A percentile compares a stretch with the other conserved stretches of the same genome.
Evolutionary conservation across 2,329 filamentous ascomycete genomes (phyloP).

Genomic region (Colletotrichum camelliae): DNA sequence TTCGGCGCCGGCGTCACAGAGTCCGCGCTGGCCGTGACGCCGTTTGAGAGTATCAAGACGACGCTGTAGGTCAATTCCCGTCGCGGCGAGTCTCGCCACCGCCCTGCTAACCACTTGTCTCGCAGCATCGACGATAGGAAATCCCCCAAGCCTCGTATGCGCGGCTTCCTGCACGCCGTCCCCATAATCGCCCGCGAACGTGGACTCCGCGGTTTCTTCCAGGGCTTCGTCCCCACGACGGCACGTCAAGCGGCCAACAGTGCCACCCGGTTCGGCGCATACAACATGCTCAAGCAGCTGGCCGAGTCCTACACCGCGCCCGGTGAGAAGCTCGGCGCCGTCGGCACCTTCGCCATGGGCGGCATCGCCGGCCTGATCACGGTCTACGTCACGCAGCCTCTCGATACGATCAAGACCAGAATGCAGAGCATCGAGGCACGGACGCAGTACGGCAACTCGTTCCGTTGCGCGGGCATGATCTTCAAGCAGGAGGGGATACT

Average conservation of each 20-base stretch:
- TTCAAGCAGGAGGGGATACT: slow-evolving; percentile 87
- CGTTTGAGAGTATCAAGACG: slow-evolving; percentile 98
- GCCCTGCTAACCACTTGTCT: background rate
- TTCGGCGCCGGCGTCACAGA: slow-evolving; percentile 96
- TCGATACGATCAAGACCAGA: slow-evolving; percentile 95
- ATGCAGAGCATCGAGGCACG: slow-evolving; percentile 97
- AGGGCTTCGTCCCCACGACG: slow-evolving; percentile 94
- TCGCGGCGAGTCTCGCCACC: background rate
- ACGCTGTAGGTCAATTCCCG: slow-evolving; percentile 65
- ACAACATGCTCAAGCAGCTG: slow-evolving; percentile 88
- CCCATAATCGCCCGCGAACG: slow-evolving; percentile 87
- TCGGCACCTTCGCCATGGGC: slow-evolving; percentile 90
- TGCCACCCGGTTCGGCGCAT: slow-evolving; percentile 87
- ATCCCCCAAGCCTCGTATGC: slow-evolving; percentile 81
- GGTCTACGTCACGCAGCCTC: slow-evolving; percentile 75
- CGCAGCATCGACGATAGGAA: slow-evolving; percentile 94
- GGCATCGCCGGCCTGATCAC: slow-evolving; percentile 90
- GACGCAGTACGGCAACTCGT: slow-evolving; percentile 82
- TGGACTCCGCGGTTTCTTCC: slow-evolving; percentile 91
- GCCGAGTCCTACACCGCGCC: slow-evolving; percentile 92
- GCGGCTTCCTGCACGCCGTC: slow-evolving; percentile 90
- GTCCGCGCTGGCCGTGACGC: slow-evolving; percentile 90
- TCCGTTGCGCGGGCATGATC: slow-evolving; percentile 82
- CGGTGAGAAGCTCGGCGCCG: slow-evolving; percentile 88
- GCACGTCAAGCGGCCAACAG: slow-evolving; percentile 94